Percentiles rank a stretch among this genome's conserved stretches.
phyloP scores from a whole-genome alignment of 805 yeast genomes.

The Torulaspora franciscae region DNA sequence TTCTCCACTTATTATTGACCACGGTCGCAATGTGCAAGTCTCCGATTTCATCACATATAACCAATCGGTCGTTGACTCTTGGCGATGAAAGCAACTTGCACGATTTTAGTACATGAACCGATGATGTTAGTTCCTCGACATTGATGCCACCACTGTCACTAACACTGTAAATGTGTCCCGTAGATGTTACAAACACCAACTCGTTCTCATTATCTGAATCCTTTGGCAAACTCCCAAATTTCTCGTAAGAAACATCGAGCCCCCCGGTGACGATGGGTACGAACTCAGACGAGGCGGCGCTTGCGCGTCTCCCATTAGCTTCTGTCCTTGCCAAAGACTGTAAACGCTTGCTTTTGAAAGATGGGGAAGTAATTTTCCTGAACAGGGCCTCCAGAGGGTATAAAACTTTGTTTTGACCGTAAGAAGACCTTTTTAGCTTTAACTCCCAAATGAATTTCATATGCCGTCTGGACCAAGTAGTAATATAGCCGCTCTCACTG shows the following conservation, averaged over 20 bases:
- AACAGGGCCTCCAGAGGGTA: slow-evolving; percentile 54
- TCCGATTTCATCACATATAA: slow-evolving; percentile 48
- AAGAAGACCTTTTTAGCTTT: slow-evolving; percentile 23
- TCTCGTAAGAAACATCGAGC: slow-evolving; percentile 21
- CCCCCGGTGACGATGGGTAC: slow-evolving; percentile 23
- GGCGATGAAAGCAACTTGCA: slow-evolving; percentile 62
- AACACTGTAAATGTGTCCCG: slow-evolving; percentile 47
- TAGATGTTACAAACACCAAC: slow-evolving; percentile 47
- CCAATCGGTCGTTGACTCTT: slow-evolving; percentile 66
- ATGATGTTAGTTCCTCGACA: slow-evolving; percentile 32
- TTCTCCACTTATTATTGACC: slow-evolving; percentile 62
- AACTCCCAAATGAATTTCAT: slow-evolving; percentile 57
- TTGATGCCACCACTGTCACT: slow-evolving; percentile 37
- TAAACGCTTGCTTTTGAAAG: slow-evolving; percentile 37
- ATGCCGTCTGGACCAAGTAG: slow-evolving; percentile 55
- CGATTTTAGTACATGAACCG: slow-evolving; percentile 38
- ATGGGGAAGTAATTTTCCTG: slow-evolving; percentile 49
- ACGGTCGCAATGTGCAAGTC: slow-evolving; percentile 58
- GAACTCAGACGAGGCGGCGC: slow-evolving; percentile 13
- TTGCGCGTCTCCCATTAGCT: slow-evolving; percentile 7
- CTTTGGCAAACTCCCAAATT: slow-evolving; percentile 5
- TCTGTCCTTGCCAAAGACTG: slow-evolving; percentile 12
- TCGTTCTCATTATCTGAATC: slow-evolving; percentile 35
- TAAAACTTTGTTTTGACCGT: slow-evolving; percentile 29
- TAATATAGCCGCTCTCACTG: slow-evolving; percentile 47